A percentile compares a stretch with the other conserved stretches of the same genome.
These are phyloP conservation scores for Fusarium albosuccineum DNA, from an alignment of 2,329 filamentous ascomycete genomes.

Conservation along the genomic window DNA sequence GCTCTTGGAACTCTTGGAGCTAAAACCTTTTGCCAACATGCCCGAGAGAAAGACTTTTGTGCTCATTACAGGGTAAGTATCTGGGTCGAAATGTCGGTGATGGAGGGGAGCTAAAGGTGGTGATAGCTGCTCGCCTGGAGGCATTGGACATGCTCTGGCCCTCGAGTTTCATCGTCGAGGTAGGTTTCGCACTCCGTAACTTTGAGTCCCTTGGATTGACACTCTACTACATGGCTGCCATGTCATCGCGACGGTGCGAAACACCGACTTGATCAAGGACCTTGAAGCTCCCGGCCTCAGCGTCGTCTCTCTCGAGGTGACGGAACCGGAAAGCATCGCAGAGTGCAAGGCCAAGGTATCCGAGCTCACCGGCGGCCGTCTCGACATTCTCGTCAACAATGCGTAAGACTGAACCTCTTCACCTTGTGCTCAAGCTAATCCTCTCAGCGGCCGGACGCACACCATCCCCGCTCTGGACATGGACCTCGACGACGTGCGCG, in stretches of 20 bases:
- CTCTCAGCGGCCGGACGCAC: conserved; percentile 62
- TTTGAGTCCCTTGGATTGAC: not conserved
- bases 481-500: conserved; percentile 64
- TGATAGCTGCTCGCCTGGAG: conserved; percentile 68
- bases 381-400: conserved; percentile 72
- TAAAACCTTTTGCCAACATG: conserved; percentile 28
- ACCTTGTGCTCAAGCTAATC: not conserved
- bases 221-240: conserved; percentile 52
- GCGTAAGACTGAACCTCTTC: conserved; percentile 56
- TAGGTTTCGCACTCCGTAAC: conserved; percentile 46
- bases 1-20: not conserved
- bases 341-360: conserved; percentile 61
- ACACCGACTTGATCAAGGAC: conserved; percentile 60
- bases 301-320: conserved; percentile 66
- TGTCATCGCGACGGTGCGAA: conserved; percentile 70
- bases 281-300: conserved; percentile 63
- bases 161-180: conserved; percentile 66
- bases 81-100: not conserved
- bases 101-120: not conserved
- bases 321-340: conserved; percentile 63
- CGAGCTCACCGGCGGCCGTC: conserved; percentile 63
- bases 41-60: conserved; percentile 56
- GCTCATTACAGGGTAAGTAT: conserved; percentile 63
- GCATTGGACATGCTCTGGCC: conserved; percentile 68
- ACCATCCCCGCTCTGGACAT: conserved; percentile 66